Conservation (phyloP, 257 asterid species). For the Petunia axillaris region DNA sequence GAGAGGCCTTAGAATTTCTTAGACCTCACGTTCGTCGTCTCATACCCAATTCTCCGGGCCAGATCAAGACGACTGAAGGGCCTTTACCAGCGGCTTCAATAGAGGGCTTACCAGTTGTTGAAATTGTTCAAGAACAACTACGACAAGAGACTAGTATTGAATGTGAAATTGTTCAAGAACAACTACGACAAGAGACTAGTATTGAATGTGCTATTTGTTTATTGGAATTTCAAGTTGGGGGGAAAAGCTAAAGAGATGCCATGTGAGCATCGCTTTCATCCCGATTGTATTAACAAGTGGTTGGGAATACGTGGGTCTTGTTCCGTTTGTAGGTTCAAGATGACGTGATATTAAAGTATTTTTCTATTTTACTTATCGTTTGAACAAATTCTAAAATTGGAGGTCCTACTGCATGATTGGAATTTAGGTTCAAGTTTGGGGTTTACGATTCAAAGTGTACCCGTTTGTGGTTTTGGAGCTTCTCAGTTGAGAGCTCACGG, state of each 20-base stretch:
- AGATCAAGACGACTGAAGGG: no score
- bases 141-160: not conserved
- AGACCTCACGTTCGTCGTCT: no score
- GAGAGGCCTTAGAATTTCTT: no score
- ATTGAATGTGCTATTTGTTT: not conserved
- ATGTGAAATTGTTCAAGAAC: not conserved
- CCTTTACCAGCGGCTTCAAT: not conserved
- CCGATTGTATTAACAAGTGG: constrained; percentile 1
- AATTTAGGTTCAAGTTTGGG: no score
- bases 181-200: not conserved
- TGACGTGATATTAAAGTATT: not conserved
- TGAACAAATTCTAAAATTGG: no score
- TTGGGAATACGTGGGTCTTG: constrained; percentile 1
- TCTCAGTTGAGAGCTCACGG: no score
- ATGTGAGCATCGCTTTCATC: not conserved
- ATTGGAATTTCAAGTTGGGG: no score
- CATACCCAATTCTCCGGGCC: no score
- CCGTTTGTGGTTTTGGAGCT: no score
- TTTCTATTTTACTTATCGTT: no score
- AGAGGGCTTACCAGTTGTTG: not conserved
- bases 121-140: not conserved
- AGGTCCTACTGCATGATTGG: no score
- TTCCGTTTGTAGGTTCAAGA: constrained; percentile 2
- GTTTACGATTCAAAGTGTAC: no score
- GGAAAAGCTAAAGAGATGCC: not conserved